Conservation (phyloP, 2,329 filamentous ascomycete genomes). For the Alternaria sp. region DNA sequence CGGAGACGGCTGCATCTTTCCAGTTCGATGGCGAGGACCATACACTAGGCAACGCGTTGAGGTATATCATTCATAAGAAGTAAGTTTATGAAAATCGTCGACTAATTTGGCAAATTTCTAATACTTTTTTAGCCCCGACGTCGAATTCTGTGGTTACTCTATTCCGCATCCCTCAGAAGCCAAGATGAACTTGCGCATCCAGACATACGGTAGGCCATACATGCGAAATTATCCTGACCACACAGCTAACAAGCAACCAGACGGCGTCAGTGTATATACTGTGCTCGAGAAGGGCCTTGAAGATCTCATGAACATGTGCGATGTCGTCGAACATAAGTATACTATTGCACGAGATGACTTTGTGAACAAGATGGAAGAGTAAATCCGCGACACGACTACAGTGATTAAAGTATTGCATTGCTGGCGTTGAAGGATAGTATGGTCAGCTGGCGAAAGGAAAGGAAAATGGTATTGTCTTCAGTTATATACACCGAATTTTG, state of each 20-base stretch:
- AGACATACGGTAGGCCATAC: constrained; percentile 79
- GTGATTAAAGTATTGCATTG: constrained; percentile 36
- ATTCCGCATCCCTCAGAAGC: constrained; percentile 96
- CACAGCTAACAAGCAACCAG: constrained; percentile 56
- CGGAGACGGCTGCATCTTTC: constrained; percentile 88
- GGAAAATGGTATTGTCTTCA: constrained; percentile 49
- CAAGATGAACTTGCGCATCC: constrained; percentile 97
- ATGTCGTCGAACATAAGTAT: constrained; percentile 93
- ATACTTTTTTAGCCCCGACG: constrained; percentile 72
- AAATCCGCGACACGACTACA: not conserved
- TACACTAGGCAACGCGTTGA: constrained; percentile 90
- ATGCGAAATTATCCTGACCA: not conserved
- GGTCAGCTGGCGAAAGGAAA: constrained; percentile 38
- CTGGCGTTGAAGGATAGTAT: constrained; percentile 43
- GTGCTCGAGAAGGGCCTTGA: constrained; percentile 89
- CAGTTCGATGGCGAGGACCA: constrained; percentile 95
- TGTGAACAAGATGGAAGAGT: constrained; percentile 49
- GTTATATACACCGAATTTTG: constrained; percentile 45
- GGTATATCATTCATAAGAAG: constrained; percentile 99
- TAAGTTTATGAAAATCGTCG: constrained; percentile 55
- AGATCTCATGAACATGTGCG: constrained; percentile 90
- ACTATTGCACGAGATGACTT: constrained; percentile 71
- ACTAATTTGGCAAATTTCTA: not conserved
- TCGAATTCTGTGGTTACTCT: constrained; percentile 98
- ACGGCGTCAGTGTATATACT: constrained; percentile 79